Base-by-base conservation (phyloP, 2,329 filamentous ascomycete genomes). In the Penicillium sp. region DNA sequence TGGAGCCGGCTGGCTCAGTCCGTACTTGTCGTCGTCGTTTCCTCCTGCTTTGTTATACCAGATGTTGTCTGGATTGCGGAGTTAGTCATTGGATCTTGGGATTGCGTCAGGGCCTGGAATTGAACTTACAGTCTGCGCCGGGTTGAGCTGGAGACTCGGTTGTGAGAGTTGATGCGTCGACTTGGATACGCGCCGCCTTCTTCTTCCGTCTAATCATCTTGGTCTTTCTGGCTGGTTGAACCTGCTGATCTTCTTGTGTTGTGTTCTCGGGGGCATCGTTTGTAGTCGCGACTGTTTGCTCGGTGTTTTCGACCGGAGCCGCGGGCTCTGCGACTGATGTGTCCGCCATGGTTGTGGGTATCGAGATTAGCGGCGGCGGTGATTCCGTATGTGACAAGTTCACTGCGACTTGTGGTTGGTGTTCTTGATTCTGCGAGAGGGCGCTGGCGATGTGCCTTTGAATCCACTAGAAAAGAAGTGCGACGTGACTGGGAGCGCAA, bases 21-120 rank as follows among this genome's bases (percentile, higher is more conserved):
- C 83, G 68, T 93, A 92, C 65, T 92, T 91, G 78, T 95, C 92
- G 70, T 97, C 93, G 57, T 92, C 86, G 75, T 99, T 94, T 68
- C 94, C 94, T 1, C 88, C 89, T 92, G 93, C 97, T 76, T 97
- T 97, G 79, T 96, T 97, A 78, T 97, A 96, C 93, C 92, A 97
- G 68, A 96, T 95, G 75, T 99, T 99, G 82, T 94, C 38, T 40
- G 8, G 7, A 16, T 16, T 11, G 18, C n/a, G 38, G 16, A 22
- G 38, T 36, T 36, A 36, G 34, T n/a, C 34, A 36, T n/a, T 36
- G 10, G 31, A 11, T 34, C 24, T 34, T 14, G 34, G 13, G 11
- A 7, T 36, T 5, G 24, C 5, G 34, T 36, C 11, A 0, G 5
- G 34, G 14, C 4, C 32, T 34, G 11, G 8, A 13, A 34, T 39